Base-by-base conservation (phyloP, 1,139 yeast genomes). In the Pichia norvegensis region DNA sequence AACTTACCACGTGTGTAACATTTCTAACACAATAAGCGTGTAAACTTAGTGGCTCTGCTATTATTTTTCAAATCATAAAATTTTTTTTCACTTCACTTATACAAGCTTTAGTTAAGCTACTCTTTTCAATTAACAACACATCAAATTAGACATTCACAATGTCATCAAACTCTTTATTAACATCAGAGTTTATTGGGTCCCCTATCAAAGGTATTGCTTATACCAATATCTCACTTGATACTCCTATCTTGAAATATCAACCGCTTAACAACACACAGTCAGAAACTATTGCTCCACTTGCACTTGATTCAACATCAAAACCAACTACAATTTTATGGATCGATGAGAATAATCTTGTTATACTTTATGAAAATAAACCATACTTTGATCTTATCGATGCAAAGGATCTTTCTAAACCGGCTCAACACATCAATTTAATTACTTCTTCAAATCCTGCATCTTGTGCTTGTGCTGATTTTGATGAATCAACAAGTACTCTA, bases 201-300 rank as follows among this genome's bases (percentile, higher is more conserved):
- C 48, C 51, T 2, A 38, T 42, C 2, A 23, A 42, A 10, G 47
- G 51, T 20, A 46, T 48, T 33, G 94, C 95, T 19, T 75, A 79
- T 42, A 88, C 79, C 1, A 67, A 78, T 23, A 76, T 80, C 37
- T 82, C 88, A 4, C 71, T 88, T 51, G 95, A 87, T 60, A 71
- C 80, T 10, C 92, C 85, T 59, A 79, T 81, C 55, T 67, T 88
- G 41, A 74, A 81, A 52, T 85, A 85, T 4, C 81, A 76, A 55
- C 72, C 85, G 8, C 17, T 46, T 2, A 45, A 37, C 17, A 27
- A 36, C 14, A 14, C 43, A 20, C 17, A 29, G 8, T 29, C 44
- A 11, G 43, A 42, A 9, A 36, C 44, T 10, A 14, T 47, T 5
- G 11, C 45, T 13, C 50, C 50, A 14, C 31, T 47, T 11, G 29